Conservation (phyloP, 176 grass and related monocot genomes). For the Oryza australiensis region DNA sequence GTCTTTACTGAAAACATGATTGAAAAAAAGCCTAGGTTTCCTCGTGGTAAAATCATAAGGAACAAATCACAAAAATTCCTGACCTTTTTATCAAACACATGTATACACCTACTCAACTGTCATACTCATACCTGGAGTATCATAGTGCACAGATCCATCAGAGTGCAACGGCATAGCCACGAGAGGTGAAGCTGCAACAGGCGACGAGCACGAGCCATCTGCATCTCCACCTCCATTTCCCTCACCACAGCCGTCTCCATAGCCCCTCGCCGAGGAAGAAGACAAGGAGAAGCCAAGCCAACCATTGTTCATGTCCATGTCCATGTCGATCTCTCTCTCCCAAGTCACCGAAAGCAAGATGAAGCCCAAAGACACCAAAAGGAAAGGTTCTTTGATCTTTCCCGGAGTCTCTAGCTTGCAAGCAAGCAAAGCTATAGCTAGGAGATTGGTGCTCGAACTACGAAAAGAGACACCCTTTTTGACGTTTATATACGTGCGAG, state of each 20-base stretch:
- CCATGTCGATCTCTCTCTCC: constrained; percentile 39
- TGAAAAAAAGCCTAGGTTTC: background rate
- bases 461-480: constrained; percentile 25
- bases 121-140: constrained; percentile 3
- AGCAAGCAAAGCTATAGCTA: constrained; percentile 34
- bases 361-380: background rate
- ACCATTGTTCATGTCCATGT: constrained; percentile 72
- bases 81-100: background rate
- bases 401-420: constrained; percentile 30
- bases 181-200: constrained; percentile 21
- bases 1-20: background rate
- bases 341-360: background rate
- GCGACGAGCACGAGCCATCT: constrained; percentile 42
- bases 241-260: constrained; percentile 24
- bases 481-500: constrained; percentile 36
- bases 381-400: constrained; percentile 22
- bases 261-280: constrained; percentile 27
- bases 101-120: background rate
- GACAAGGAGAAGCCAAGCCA: constrained; percentile 81
- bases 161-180: constrained; percentile 44
- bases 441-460: constrained; percentile 21
- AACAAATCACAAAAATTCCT: background rate
- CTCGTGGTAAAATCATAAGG: background rate
- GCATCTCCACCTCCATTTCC: constrained; percentile 17
- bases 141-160: constrained; percentile 41